phyloP scores from a whole-genome alignment of 2,329 filamentous ascomycete genomes.

The Alternaria postmessia region DNA sequence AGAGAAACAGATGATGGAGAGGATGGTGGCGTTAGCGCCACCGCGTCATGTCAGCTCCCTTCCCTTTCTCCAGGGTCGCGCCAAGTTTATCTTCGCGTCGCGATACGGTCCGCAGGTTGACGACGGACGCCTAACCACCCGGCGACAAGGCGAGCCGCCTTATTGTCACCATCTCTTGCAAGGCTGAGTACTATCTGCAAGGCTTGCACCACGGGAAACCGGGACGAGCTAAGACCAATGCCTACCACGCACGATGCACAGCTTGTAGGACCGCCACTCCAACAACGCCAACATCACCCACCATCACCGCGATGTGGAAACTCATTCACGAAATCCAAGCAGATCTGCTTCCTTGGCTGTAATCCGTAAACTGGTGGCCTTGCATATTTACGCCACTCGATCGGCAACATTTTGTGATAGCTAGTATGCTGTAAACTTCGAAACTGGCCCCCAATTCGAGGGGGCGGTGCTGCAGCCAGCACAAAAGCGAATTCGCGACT shows the following conservation, averaged over 20 bases:
- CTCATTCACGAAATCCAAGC: not conserved
- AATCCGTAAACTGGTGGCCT: not conserved
- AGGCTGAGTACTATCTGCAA: not conserved
- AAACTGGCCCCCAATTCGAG: not conserved
- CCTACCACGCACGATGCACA: not conserved
- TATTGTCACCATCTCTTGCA: not conserved
- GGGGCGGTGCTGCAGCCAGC: not conserved
- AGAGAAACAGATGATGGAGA: not conserved
- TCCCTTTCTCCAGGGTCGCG: not conserved
- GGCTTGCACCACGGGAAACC: not conserved
- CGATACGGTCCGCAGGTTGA: not conserved
- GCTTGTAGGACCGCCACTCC: not conserved
- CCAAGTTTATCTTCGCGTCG: not conserved
- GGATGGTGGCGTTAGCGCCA: not conserved
- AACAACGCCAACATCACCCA: not conserved
- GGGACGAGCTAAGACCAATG: not conserved
- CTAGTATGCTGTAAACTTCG: not conserved
- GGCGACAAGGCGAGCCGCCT: not conserved
- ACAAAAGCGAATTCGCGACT: not conserved
- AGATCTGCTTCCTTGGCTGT: not conserved
- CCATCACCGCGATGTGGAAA: not conserved
- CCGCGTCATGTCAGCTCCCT: not conserved
- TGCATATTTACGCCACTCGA: not conserved
- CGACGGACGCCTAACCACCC: not conserved
- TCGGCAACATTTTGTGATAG: not conserved